Percentiles rank a stretch among this genome's conserved stretches.
phyloP scores from a whole-genome alignment of 768 basidiomycete species.

The Agaricus blazei region DNA sequence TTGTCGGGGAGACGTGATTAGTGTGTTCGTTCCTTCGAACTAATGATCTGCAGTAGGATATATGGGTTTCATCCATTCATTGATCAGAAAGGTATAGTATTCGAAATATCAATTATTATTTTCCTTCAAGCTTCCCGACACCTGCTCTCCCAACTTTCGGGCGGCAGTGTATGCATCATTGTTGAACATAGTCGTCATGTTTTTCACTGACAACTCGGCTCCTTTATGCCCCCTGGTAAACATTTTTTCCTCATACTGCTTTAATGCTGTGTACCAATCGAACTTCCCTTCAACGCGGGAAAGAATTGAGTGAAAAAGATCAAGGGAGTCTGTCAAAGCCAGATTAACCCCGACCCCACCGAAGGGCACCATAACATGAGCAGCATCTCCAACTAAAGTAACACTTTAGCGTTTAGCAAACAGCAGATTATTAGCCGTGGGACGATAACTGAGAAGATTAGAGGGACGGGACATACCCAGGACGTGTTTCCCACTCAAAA shows the following conservation, averaged over 20 bases:
- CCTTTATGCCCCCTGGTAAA: background rate
- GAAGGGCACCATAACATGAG: slow-evolving; percentile 22
- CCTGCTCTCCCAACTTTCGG: background rate
- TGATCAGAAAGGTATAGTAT: too few relatives aligned
- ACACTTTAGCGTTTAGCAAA: background rate
- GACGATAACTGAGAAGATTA: background rate
- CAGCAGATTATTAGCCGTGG: background rate
- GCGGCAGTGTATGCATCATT: background rate
- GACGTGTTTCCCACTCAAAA: slow-evolving; percentile 5
- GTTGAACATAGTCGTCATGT: background rate
- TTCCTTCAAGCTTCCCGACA: too few relatives aligned
- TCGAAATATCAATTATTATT: too few relatives aligned
- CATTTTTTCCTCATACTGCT: slow-evolving; percentile 6
- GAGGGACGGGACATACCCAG: background rate
- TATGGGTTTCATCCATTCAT: too few relatives aligned
- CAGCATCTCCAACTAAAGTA: slow-evolving; percentile 21
- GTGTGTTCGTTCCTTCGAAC: too few relatives aligned
- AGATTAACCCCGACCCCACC: slow-evolving; percentile 20
- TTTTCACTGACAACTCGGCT: background rate
- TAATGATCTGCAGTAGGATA: too few relatives aligned
- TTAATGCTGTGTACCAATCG: background rate
- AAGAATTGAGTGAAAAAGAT: slow-evolving; percentile 11
- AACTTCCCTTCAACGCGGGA: background rate
- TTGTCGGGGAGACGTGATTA: too few relatives aligned
- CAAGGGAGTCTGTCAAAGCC: slow-evolving; percentile 18